Conservation (phyloP, 495 filamentous ascomycete genomes). For the Xylaria cubensis region DNA sequence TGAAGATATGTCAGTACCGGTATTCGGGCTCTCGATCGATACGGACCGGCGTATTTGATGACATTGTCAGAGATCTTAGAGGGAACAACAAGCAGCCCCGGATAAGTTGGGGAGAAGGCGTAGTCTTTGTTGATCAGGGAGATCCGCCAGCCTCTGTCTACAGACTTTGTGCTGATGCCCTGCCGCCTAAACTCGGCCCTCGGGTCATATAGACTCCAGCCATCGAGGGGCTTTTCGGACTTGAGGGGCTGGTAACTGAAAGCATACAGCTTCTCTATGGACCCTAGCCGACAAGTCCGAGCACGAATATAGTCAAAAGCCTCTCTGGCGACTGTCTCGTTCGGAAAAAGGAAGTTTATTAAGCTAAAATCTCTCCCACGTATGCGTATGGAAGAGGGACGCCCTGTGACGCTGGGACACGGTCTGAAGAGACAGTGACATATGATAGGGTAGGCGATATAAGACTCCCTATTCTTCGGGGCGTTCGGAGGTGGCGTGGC, state of each 20-base stretch:
- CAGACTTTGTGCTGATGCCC: conserved; percentile 76
- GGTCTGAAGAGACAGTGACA: conserved; percentile 74
- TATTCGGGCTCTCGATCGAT: conserved; percentile 86
- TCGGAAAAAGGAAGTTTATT: conserved; percentile 84
- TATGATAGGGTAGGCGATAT: conserved; percentile 95
- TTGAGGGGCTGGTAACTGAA: conserved; percentile 80
- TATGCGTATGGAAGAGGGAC: conserved; percentile 83
- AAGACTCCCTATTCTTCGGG: conserved; percentile 73
- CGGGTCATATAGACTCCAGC: conserved; percentile 89
- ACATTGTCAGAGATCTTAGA: conserved; percentile 92
- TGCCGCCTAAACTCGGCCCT: conserved; percentile 79
- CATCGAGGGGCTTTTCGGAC: conserved; percentile 75
- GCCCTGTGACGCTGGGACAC: conserved; percentile 70
- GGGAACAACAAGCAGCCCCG: conserved; percentile 81
- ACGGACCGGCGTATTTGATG: conserved; percentile 89
- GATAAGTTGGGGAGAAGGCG: conserved; percentile 93
- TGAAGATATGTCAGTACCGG: conserved; percentile 92
- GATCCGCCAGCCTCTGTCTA: conserved; percentile 85
- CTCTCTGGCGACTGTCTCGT: conserved; percentile 77
- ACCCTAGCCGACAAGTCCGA: conserved; percentile 81
- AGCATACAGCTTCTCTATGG: conserved; percentile 89
- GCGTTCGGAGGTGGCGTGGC: conserved; percentile 33
- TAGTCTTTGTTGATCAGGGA: conserved; percentile 90
- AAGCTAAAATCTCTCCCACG: conserved; percentile 93
- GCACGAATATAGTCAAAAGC: conserved; percentile 87